Base-by-base conservation (phyloP, 2,329 filamentous ascomycete species). In the Fusarium chlamydosporum region DNA sequence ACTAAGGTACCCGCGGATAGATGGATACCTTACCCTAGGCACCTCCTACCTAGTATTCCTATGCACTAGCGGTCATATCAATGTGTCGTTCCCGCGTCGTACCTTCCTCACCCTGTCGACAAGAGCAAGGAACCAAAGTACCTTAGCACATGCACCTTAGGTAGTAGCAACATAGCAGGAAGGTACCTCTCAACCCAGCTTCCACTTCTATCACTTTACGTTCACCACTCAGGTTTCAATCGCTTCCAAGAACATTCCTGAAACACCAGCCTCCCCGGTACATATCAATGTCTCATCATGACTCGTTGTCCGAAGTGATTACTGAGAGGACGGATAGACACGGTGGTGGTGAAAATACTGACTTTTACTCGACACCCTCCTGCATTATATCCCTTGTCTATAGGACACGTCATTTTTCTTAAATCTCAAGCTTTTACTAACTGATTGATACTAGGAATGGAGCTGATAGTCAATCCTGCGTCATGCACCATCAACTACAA, bases 371-470 rank as follows among this genome's bases (percentile, higher is more conserved):
- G 18, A 52, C 42, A 40, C 57, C 55, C 45, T 62, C 55, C 65
- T 59, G 34, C 64, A 57, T 63, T 54, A 43, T 46, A 41, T 55
- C 57, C 65, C 64, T 60, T 61, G 61, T 57, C 55, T 55, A 50
- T 52, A 56, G 60, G 70, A 68, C 70, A 71, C 67, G 66, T 72
- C 70, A 71, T 50, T 63, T 62, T 34, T 63, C 65, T 51, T 61
- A 48, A 60, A 61, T 63, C 57, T 35, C 64, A 61, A 66, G 47
- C 52, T 50, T 60, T 61, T 64, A 53, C 66, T 74, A 58, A 62
- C 67, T 56, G 61, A 68, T 67, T 67, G 35, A 70, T 51, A 56
- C 64, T 42, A 55, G 56, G 63, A 61, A 56, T 26, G 56, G 68
- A 57, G 60, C 57, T 68, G 68, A 67, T 74, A 58, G 56, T 43